These are phyloP conservation scores for Psilocybe azurescens DNA, from an alignment of 768 basidiomycete species.

Conservation along the genomic window DNA sequence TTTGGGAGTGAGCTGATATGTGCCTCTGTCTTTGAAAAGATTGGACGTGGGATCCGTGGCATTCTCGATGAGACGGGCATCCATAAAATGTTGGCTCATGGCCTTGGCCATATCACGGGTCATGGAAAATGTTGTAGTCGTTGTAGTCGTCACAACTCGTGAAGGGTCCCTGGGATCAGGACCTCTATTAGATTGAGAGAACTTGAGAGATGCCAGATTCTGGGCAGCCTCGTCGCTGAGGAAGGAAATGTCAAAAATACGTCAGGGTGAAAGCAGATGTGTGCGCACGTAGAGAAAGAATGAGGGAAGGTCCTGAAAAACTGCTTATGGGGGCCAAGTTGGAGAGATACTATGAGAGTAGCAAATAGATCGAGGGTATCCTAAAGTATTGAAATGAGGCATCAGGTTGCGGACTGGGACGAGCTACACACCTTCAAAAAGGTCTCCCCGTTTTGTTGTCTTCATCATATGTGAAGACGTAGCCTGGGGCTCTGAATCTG, in stretches of 20 bases:
- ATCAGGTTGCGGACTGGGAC: neutral
- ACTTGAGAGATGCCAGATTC: slow-evolving; percentile 95
- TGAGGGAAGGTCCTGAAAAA: slow-evolving; percentile 96
- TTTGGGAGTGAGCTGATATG: slow-evolving; percentile 95
- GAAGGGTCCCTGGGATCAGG: slow-evolving; percentile 98
- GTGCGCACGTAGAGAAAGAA: slow-evolving; percentile 92
- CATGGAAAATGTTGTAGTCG: slow-evolving; percentile 99
- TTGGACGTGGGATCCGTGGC: slow-evolving; percentile 88
- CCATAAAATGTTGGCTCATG: slow-evolving; percentile 99
- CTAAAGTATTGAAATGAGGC: slow-evolving; percentile 45
- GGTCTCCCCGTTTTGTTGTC: slow-evolving; percentile 94
- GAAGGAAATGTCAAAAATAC: slow-evolving; percentile 18
- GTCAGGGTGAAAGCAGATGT: slow-evolving; percentile 22
- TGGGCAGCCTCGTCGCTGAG: slow-evolving; percentile 90
- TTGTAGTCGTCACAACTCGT: slow-evolving; percentile 98
- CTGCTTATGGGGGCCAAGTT: slow-evolving; percentile 88
- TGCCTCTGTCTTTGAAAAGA: slow-evolving; percentile 97
- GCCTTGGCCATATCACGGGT: slow-evolving; percentile 99
- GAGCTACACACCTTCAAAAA: slow-evolving; percentile 73
- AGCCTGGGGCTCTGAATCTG: slow-evolving; percentile 54
- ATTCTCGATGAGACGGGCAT: slow-evolving; percentile 96
- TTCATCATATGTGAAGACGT: slow-evolving; percentile 97
- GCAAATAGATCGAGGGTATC: slow-evolving; percentile 99
- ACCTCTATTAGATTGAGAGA: slow-evolving; percentile 98
- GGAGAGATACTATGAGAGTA: slow-evolving; percentile 92